These are phyloP conservation scores for Xerophyta viscosa DNA, from an alignment of 106 monocot species.

Conservation along the genomic window DNA sequence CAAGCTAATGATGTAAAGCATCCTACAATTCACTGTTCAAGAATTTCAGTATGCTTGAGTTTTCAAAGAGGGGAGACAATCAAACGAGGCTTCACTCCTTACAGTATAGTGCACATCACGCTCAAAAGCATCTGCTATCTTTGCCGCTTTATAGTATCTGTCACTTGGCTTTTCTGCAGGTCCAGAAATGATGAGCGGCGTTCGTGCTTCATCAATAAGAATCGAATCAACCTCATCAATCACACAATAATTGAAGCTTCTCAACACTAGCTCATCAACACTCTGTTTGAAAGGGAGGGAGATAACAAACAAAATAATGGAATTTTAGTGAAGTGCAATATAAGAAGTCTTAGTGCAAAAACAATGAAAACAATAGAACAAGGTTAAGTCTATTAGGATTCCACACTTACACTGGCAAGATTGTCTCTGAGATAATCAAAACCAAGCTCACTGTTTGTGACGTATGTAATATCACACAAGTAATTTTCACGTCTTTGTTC, in stretches of 20 bases:
- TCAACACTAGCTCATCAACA: slow-evolving; percentile 82
- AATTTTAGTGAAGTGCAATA: no score
- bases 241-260: slow-evolving; percentile 81
- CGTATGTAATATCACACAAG: slow-evolving; percentile 91
- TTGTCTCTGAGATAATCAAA: slow-evolving; percentile 98
- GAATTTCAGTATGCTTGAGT: not conserved
- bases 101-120: slow-evolving; percentile 96
- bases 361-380: slow-evolving; percentile 1
- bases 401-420: slow-evolving; percentile 76
- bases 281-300: slow-evolving; percentile 39
- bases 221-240: slow-evolving; percentile 99
- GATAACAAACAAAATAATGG: no score
- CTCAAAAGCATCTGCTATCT: slow-evolving; percentile 88
- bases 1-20: no score
- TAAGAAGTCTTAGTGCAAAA: not conserved
- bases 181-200: slow-evolving; percentile 95
- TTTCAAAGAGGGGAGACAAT: not conserved
- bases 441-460: slow-evolving; percentile 96
- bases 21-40: not conserved
- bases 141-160: slow-evolving; percentile 93
- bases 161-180: slow-evolving; percentile 95
- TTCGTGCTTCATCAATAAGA: slow-evolving; percentile 98
- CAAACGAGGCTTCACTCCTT: slow-evolving; percentile 5
- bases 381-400: not conserved
- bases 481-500: slow-evolving; percentile 92